Evolutionary conservation across 208 protist genomes (phyloP), one percentile per base, ranked within the genome.

Genomic region (Leishmania tarentolae): DNA sequence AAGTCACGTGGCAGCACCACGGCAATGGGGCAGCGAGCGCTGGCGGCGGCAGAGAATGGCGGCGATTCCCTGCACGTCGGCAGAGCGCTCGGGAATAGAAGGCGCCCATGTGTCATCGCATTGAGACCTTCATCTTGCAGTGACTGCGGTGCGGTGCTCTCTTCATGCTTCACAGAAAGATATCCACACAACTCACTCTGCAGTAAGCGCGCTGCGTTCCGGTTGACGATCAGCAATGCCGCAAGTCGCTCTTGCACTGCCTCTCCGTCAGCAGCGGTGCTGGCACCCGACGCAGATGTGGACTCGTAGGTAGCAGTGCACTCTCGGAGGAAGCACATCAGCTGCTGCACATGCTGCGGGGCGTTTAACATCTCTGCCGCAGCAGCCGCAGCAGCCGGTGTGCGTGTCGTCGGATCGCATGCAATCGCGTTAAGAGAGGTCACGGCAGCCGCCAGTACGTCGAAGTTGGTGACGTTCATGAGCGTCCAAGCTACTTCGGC

Each of bases 121-220:
- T 53, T 66, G 9, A 72, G n/a, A 5, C 44, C 69, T 28, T 50
- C n/a, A n/a, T 59, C 21, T 15, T n/a, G 53, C 53, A 68, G 35
- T 46, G 46, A 53, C 42, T 71, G 19, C 31, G 46, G 40, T 6
- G 15, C 31, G 13, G 47, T 52, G 50, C 13, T 63, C 5, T 21
- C 40, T n/a, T 76, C 11, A 37, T 77, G 15, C 50, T 69, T 13
- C 31, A 81, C 24, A 37, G 57, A 57, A n/a, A 92, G 79, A 46
- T 90, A 68, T 11, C 90, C 85, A 72, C 80, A 92, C 46, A 96
- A 72, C 57, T 88, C 80, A 50, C 86, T 89, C 61, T 94, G 88
- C 75, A 96, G 75, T 19, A 95, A 73, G 35, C 93, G 87, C 24
- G 87, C 87, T 1, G 75, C 75, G 79, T 96, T 92, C 21, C 93